Evolutionary conservation across 2,329 filamentous ascomycete genomes (phyloP).

Genomic region (Fusarium sp.): DNA sequence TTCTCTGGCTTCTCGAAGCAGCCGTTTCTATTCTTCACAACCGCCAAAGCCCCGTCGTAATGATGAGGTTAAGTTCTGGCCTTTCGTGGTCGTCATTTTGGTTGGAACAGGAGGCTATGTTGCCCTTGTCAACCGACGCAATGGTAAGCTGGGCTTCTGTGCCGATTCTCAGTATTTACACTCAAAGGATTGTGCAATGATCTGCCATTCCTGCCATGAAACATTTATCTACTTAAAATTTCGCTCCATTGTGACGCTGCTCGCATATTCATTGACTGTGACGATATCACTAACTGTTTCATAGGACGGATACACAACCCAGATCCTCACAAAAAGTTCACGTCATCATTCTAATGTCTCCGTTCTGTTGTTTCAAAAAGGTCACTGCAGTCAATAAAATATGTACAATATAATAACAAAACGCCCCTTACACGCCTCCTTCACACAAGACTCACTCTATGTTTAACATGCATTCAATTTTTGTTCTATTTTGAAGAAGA

Average conservation of each 20-base stretch:
- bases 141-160: conserved; percentile 51
- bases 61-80: conserved; percentile 64
- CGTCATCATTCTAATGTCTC: conserved; percentile 17
- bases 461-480: conserved; percentile 31
- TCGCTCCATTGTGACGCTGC: neutral
- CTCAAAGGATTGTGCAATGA: neutral
- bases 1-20: conserved; percentile 28
- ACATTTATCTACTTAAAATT: neutral
- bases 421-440: neutral
- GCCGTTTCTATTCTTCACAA: conserved; percentile 55
- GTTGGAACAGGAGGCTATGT: conserved; percentile 60
- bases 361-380: neutral
- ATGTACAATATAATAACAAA: conserved; percentile 15
- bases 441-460: neutral
- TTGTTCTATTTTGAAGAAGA: conserved; percentile 32
- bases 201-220: neutral
- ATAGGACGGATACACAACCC: conserved; percentile 25
- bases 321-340: conserved; percentile 29
- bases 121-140: conserved; percentile 59
- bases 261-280: neutral
- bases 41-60: conserved; percentile 49
- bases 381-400: neutral
- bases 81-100: conserved; percentile 61
- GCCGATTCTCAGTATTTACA: neutral
- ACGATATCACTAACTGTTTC: neutral